Evolutionary conservation across 768 basidiomycete species (phyloP).

Genomic region (Lactarius akahatsu): DNA sequence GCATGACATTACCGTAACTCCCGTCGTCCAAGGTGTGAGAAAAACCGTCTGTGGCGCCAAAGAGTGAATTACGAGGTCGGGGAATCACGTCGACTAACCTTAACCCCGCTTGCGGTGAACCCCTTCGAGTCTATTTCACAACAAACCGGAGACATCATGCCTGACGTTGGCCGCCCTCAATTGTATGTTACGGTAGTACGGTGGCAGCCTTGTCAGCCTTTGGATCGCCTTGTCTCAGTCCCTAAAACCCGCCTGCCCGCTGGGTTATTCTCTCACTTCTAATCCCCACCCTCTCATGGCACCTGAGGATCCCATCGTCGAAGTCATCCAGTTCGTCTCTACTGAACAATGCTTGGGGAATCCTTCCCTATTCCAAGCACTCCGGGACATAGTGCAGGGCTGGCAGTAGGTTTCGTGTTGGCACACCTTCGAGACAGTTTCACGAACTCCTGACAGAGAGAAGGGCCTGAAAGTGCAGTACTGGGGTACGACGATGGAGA

Average conservation of each 20-base stretch:
- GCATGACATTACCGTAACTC: background rate
- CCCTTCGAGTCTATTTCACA: background rate
- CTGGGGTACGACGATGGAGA: constrained; percentile 7
- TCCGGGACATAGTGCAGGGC: background rate
- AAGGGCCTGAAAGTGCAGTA: constrained; percentile 14
- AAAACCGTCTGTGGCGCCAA: background rate
- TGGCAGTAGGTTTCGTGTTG: constrained; percentile 12
- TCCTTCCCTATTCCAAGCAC: constrained; percentile 9
- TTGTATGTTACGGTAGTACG: background rate
- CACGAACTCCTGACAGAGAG: background rate
- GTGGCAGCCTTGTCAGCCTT: background rate
- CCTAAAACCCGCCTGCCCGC: background rate
- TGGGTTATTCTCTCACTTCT: background rate
- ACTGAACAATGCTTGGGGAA: background rate
- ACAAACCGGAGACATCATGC: background rate
- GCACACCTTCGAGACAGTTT: background rate
- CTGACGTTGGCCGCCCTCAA: too few species aligned
- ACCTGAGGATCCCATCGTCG: background rate
- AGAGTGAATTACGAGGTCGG: background rate
- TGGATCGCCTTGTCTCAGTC: background rate
- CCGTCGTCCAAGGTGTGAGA: too few species aligned
- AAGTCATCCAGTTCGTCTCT: constrained; percentile 6
- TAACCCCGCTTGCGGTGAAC: background rate
- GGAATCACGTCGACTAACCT: background rate
- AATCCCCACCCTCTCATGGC: background rate